Evolutionary conservation across 306 rosid genomes (phyloP), one percentile per base, ranked within the genome.

Genomic region (Sophora flavescens): DNA sequence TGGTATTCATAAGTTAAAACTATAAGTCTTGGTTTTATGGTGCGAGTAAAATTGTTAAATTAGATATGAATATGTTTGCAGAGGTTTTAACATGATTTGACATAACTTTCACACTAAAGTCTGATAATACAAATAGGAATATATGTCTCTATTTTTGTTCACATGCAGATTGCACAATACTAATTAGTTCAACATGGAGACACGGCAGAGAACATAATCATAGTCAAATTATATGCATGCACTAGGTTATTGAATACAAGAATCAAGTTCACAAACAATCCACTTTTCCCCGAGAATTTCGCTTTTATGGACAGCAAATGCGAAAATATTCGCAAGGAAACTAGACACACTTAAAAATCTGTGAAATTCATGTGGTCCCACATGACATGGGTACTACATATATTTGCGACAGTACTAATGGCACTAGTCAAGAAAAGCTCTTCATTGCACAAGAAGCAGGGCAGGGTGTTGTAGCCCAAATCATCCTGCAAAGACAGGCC

Each of bases 191-290:
- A 30, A 66, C 80, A 47, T 57, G 63, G 56, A 57, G 54, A 44
- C 73, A 30, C 28, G 47, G 28, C 32, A 52, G 4, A 53, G n/a
- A 36, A 63, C 68, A 60, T 16, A 52, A 38, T 70, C 32, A 61
- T 78, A 39, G 45, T 28, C 66, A 70, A 51, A 79, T 79, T 28
- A 70, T 39, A 18, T 63, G 74, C 48, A 32, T 63, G 74, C 48
- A 32, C 18, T 8, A 9, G 41, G 68, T 79, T 41, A 13, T 13
- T 30, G 38, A 41, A 41, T 41, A 8, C 11, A 41, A 41, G 47
- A 41, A 41, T 63, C 44, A 64, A 12, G 33, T 72, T 48, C 69
- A 16, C n/a, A 72, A 14, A 42, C 60, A 53, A 70, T 10, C 32
- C 17, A 12, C 52, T 64, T 73, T 26, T 50, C 58, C 36, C 32